These are phyloP conservation scores for Carallia brachiata DNA, from an alignment of 345 rosid genomes.

Conservation along the genomic window DNA sequence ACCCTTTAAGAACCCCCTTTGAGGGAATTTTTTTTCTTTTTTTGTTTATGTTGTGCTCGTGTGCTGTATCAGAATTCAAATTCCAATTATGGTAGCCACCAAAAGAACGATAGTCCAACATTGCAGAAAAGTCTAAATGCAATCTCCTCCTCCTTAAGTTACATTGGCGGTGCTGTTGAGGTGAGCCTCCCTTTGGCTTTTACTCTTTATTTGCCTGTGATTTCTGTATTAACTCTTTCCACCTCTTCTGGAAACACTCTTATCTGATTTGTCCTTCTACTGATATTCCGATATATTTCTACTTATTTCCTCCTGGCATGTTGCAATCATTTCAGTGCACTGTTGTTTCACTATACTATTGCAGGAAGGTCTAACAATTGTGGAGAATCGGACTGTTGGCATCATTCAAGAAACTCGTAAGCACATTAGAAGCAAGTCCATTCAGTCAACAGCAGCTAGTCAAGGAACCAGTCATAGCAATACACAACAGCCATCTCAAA, in stretches of 20 bases:
- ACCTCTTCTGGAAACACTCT: neutral
- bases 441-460: slow-evolving; percentile 15
- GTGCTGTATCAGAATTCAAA: slow-evolving; percentile 34
- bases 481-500: slow-evolving; percentile 28
- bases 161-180: slow-evolving; percentile 34
- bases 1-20: neutral
- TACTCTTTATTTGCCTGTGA: neutral
- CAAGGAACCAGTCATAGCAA: slow-evolving; percentile 6
- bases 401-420: slow-evolving; percentile 37
- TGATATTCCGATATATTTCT: neutral
- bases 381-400: slow-evolving; percentile 31
- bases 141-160: slow-evolving; percentile 30
- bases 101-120: slow-evolving; percentile 7
- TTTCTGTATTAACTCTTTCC: neutral
- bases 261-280: neutral
- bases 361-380: slow-evolving; percentile 30
- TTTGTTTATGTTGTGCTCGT: slow-evolving; percentile 8
- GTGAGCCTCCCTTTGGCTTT: slow-evolving; percentile 1
- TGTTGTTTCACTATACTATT: neutral
- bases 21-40: neutral
- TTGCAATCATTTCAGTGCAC: neutral
- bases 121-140: slow-evolving; percentile 32
- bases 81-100: slow-evolving; percentile 24
- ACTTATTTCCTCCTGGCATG: neutral
- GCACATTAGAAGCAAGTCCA: slow-evolving; percentile 27